These are phyloP conservation scores for Chaetoceros tenuissimus DNA, from an alignment of 108 stramenopile genomes.

Conservation along the genomic window DNA sequence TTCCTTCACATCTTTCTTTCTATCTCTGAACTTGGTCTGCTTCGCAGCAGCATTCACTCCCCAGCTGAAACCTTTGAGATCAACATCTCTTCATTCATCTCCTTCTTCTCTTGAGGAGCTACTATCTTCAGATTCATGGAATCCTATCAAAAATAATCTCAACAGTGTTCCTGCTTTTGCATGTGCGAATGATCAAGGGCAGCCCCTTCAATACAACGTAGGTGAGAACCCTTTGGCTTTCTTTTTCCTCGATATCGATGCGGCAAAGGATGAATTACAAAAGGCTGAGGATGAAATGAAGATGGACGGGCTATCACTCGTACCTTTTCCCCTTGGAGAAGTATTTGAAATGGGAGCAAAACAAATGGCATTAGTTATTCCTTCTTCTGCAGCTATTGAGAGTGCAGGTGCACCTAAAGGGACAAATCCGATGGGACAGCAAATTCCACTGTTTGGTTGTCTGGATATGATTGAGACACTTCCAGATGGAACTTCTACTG, in stretches of 20 bases:
- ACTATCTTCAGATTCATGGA: conserved; percentile 45
- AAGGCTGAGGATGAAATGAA: conserved; percentile 21
- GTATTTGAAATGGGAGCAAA: conserved; percentile 38
- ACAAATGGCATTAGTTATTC: conserved; percentile 51
- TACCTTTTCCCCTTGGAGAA: conserved; percentile 25
- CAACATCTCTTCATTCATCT: background rate
- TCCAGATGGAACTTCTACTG: conserved; percentile 27
- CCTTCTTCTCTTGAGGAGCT: conserved; percentile 14
- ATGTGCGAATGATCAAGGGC: conserved; percentile 42
- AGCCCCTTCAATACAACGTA: conserved; percentile 42
- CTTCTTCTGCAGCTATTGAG: conserved; percentile 29
- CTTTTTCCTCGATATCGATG: conserved; percentile 51
- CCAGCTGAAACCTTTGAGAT: background rate
- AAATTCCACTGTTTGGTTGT: conserved; percentile 59
- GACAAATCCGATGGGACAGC: conserved; percentile 49
- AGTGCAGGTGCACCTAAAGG: conserved; percentile 56
- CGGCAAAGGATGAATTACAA: conserved; percentile 37
- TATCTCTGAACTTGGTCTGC: too few species aligned
- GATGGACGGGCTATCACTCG: conserved; percentile 8
- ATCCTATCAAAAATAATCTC: conserved; percentile 34
- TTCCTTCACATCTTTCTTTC: too few species aligned
- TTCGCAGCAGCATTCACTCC: background rate
- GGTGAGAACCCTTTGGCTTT: conserved; percentile 29
- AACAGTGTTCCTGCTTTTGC: conserved; percentile 41
- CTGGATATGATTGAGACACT: conserved; percentile 55